These are phyloP conservation scores for Malus hybrid DNA, from an alignment of 331 rosid species.

Conservation along the genomic window DNA sequence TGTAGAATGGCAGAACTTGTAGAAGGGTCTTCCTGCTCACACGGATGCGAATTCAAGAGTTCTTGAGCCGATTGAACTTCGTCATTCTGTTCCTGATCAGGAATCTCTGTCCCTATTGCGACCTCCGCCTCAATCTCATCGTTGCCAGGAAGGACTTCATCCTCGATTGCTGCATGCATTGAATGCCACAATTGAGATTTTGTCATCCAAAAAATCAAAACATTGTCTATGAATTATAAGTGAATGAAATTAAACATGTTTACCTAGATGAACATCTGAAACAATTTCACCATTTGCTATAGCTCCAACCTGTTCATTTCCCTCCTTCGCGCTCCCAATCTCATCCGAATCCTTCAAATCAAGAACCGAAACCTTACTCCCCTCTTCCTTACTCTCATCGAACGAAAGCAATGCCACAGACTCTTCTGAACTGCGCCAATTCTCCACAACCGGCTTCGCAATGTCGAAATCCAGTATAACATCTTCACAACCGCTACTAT, in stretches of 20 bases:
- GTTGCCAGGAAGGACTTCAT: conserved; percentile 27
- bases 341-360: conserved; percentile 21
- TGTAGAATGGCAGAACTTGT: conserved; percentile 32
- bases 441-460: conserved; percentile 45
- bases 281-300: conserved; percentile 27
- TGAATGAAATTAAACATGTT: background rate
- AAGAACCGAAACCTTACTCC: conserved; percentile 1
- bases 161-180: conserved; percentile 41
- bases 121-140: conserved; percentile 59
- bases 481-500: conserved; percentile 32
- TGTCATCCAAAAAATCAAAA: conserved; percentile 1
- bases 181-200: conserved; percentile 1
- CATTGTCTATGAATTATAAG: background rate
- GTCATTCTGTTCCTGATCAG: conserved; percentile 58
- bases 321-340: conserved; percentile 11
- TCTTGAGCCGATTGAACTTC: conserved; percentile 40
- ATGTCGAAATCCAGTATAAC: conserved; percentile 73
- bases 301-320: conserved; percentile 15
- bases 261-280: conserved; percentile 50
- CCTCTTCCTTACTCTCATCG: conserved; percentile 19
- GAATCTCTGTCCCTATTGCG: conserved; percentile 74
- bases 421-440: conserved; percentile 58
- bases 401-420: conserved; percentile 24
- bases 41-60: conserved; percentile 16
- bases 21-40: conserved; percentile 42